These are phyloP conservation scores for Hippophae rhamnoides DNA, from an alignment of 306 rosid genomes.

Conservation along the genomic window DNA sequence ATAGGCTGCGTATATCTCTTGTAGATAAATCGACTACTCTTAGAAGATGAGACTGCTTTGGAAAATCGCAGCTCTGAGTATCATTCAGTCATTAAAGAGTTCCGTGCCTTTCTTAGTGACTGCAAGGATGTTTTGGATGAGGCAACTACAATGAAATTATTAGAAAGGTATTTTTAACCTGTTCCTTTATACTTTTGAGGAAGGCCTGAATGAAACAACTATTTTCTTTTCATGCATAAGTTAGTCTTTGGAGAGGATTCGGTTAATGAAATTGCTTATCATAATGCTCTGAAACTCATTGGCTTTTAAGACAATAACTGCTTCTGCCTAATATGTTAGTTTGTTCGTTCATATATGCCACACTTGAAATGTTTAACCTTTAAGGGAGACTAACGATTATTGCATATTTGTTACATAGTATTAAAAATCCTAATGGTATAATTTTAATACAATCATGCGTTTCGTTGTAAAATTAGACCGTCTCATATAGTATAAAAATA, in stretches of 20 bases:
- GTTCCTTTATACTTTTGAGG: slow-evolving; percentile 4
- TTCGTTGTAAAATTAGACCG: too few relatives aligned
- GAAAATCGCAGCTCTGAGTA: slow-evolving; percentile 62
- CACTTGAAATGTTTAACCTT: slow-evolving; percentile 1
- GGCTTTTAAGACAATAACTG: too few relatives aligned
- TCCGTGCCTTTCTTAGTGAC: slow-evolving; percentile 92
- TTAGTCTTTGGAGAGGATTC: not conserved
- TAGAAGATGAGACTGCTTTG: slow-evolving; percentile 81
- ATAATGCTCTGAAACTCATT: not conserved
- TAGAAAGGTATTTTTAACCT: slow-evolving; percentile 49
- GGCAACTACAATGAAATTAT: slow-evolving; percentile 84
- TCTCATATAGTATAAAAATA: too few relatives aligned
- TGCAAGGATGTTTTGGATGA: slow-evolving; percentile 90
- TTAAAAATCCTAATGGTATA: too few relatives aligned
- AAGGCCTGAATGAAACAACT: not conserved
- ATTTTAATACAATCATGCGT: too few relatives aligned
- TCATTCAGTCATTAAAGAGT: slow-evolving; percentile 68
- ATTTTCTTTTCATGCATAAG: not conserved
- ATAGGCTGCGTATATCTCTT: slow-evolving; percentile 21
- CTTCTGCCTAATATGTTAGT: not conserved
- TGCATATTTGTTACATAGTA: too few relatives aligned
- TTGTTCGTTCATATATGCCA: not conserved
- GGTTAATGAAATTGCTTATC: not conserved
- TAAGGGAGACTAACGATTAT: not conserved
- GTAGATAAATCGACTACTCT: slow-evolving; percentile 80